Conservation (phyloP, 2,329 filamentous ascomycete genomes). For the Westerdykella sp. region DNA sequence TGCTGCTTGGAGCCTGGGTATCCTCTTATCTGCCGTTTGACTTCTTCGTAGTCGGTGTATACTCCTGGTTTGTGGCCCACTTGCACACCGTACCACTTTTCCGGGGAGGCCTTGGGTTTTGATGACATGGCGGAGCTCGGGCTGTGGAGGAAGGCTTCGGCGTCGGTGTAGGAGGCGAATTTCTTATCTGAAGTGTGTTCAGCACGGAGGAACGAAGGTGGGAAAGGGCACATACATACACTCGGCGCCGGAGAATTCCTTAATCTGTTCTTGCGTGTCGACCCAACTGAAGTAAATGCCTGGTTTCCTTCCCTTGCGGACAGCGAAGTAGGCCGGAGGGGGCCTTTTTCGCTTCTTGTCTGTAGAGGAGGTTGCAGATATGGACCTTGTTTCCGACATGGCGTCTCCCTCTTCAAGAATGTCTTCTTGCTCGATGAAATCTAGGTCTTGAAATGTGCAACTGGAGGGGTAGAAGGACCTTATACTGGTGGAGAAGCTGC, state of each 20-base stretch:
- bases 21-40: conserved; percentile 66
- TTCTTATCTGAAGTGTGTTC: conserved; percentile 60
- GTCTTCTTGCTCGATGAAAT: too few relatives aligned
- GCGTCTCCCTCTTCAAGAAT: neutral
- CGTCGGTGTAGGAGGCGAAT: conserved; percentile 66
- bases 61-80: conserved; percentile 54
- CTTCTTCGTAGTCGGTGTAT: conserved; percentile 62
- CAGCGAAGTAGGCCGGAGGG: conserved; percentile 57
- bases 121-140: conserved; percentile 35
- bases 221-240: conserved; percentile 20
- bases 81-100: conserved; percentile 57
- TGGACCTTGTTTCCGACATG: conserved; percentile 19
- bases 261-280: conserved; percentile 57
- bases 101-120: conserved; percentile 34
- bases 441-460: too few relatives aligned
- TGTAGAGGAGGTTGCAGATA: conserved; percentile 27
- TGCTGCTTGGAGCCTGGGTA: conserved; percentile 59
- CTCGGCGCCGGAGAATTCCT: conserved; percentile 48
- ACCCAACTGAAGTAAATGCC: conserved; percentile 59
- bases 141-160: conserved; percentile 68
- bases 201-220: neutral
- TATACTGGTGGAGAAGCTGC: too few relatives aligned
- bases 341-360: conserved; percentile 53
- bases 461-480: too few relatives aligned
- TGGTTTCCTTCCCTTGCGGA: conserved; percentile 53